A percentile compares a stretch with the other conserved stretches of the same genome.
phyloP scores from a whole-genome alignment of 2,329 filamentous ascomycete genomes.

The Aspergillus sp. region DNA sequence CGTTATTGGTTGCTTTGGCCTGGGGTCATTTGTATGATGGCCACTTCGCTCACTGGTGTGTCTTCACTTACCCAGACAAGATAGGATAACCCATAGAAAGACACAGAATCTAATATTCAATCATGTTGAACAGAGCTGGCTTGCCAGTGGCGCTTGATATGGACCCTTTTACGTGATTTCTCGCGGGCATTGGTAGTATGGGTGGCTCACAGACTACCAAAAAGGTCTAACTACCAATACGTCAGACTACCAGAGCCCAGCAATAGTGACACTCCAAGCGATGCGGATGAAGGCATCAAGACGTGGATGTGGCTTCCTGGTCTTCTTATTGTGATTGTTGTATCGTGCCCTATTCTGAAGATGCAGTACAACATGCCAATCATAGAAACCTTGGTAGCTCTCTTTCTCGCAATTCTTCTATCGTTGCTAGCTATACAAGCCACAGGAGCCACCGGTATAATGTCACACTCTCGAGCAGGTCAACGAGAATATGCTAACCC shows the following conservation, averaged over 20 bases:
- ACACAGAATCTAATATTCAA: not conserved
- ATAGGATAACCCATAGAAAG: not conserved
- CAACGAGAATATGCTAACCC: not conserved
- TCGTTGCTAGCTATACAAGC: constrained; percentile 7
- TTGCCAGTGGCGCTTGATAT: constrained; percentile 6
- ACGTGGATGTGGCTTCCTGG: constrained; percentile 7
- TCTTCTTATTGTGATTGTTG: not conserved
- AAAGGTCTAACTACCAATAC: not conserved
- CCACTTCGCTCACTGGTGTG: not conserved
- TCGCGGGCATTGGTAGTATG: not conserved
- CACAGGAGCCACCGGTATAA: constrained; percentile 1
- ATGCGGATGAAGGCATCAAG: not conserved
- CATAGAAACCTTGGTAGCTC: not conserved
- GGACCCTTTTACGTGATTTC: not conserved
- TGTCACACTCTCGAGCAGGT: not conserved
- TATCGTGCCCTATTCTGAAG: not conserved
- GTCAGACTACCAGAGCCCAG: not conserved
- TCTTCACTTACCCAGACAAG: not conserved
- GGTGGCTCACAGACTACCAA: not conserved
- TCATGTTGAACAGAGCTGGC: not conserved
- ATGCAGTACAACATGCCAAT: constrained; percentile 1
- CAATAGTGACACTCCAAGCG: not conserved
- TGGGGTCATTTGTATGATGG: constrained; percentile 4
- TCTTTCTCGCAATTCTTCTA: constrained; percentile 3
- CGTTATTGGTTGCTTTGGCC: constrained; percentile 7